Evolutionary conservation across 106 monocot genomes (phyloP), one percentile per base, ranked within the genome.

Genomic region (Amphibolis antarctica): DNA sequence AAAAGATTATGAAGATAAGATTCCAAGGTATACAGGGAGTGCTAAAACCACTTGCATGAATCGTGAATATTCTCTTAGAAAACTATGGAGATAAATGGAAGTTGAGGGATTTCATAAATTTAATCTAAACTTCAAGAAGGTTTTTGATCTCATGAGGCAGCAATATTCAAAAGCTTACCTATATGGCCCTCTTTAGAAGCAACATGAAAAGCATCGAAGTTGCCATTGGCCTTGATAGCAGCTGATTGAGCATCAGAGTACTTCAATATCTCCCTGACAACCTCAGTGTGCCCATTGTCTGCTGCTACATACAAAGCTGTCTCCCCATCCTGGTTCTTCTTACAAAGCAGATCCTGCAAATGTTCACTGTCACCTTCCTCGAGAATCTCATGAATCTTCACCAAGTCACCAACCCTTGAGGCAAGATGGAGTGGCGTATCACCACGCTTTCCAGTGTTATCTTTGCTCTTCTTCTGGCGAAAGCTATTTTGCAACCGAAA

Each of bases 281-380:
- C 80, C 15, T 74, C 90, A 20, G 68, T 46, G 44, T 80, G 67
- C 5, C 90, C 90, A 44, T 65, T 83, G 67, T 91, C 90, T 9
- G 83, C 73, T 6, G 90, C 82, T 59, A 91, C 70, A 72, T 86
- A 91, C 30, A 91, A 43, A 12, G 80, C 76, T 1, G 83, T 91
- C 67, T 91, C 86, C 1, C 83, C 85, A 27, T 83, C 86, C 30
- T 66, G 76, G 44, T 91, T 91, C 69, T 79, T 76, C 29, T 66
- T 70, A 0, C 74, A 77, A 5, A 79, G 49, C 72, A 82, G 50
- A 18, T 66, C 81, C 65, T 69, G 69, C 69, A 77, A 36, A 17
- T 68, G 52, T 6, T 21, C 45, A 42, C 9, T 12, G 25, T 68
- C 68, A 58, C 10, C 13, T 9, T 12, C 3, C 7, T 55, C 21